Evolutionary conservation across 2,329 filamentous ascomycete genomes (phyloP), one percentile per base, ranked within the genome.

Genomic region (Thelonectria rubi): DNA sequence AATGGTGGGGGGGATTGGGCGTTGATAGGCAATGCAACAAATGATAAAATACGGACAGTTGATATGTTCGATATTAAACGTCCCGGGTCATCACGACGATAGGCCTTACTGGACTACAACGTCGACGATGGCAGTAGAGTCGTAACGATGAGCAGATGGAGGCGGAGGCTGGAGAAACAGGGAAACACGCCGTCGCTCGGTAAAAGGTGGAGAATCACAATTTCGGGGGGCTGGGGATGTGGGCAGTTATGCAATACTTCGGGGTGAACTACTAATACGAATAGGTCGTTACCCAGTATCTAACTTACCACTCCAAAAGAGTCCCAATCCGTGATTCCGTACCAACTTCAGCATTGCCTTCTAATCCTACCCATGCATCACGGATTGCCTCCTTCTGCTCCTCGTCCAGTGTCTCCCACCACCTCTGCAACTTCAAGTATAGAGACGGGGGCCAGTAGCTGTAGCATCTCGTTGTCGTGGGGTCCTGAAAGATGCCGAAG

Each of bases 361-460:
- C 69, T 21, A 73, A 65, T 43, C 62, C 50, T 9, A 62, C 61
- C 71, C 72, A 74, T 14, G 71, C 57, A 14, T 58, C 55, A 17
- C 52, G 53, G 48, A 74, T 49, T 17, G 66, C 57, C 12, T 52
- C 32, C 18, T 4, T 26, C 32, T 43, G 52, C 14, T n/a, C n/a
- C n/a, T n/a, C n/a, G n/a, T n/a, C n/a, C n/a, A n/a, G n/a, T n/a
- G n/a, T n/a, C n/a, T n/a, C n/a, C n/a, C n/a, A n/a, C n/a, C n/a
- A n/a, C n/a, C n/a, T n/a, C n/a, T n/a, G n/a, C n/a, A n/a, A n/a
- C n/a, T n/a, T n/a, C n/a, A n/a, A n/a, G n/a, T n/a, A n/a, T n/a
- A n/a, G n/a, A n/a, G n/a, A n/a, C n/a, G n/a, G n/a, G n/a, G n/a
- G n/a, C n/a, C n/a, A n/a, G n/a, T n/a, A n/a, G n/a, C n/a, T n/a